Evolutionary conservation across 441 rosid genomes (phyloP), one percentile per base, ranked within the genome.

Genomic region (Mallotus repandus): DNA sequence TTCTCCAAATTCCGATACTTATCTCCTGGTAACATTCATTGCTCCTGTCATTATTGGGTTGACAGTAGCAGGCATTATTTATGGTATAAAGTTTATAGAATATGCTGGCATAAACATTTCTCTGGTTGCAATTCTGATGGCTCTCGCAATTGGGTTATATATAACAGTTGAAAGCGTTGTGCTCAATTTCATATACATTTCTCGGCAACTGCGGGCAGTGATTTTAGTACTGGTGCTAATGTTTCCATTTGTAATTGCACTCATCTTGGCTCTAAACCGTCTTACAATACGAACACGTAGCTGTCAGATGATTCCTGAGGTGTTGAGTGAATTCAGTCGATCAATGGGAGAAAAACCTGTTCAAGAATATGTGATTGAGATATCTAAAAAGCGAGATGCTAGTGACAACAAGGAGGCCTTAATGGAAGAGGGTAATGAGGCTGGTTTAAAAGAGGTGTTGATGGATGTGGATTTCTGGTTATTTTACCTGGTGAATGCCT

Each of bases 391-490:
- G 9, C 21, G 22, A 19, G 69, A 62, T 60, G 63, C 43, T 3
- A 61, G 66, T n/a, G 32, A 60, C 0, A 18, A 14, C 0, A 32
- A 70, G n/a, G 59, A 63, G 12, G 18, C 3, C n/a, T 57, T n/a
- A 32, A 55, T 16, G 7, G 57, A 19, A 62, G 15, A 48, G 41
- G 41, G 5, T 35, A 65, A 71, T 38, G 73, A 81, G 29, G 1
- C 22, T 21, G 57, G 67, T 16, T 32, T 59, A 60, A 75, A 61
- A 32, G 56, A 72, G 7, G 29, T 68, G 16, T 9, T 62, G 22
- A 65, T 21, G 56, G 73, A 52, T 48, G 68, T 72, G 10, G 81
- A 82, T 35, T 75, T 82, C 41, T 78, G 79, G 85, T 55, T 75
- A 55, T 77, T 77, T 56, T 78, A 80, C 35, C 57, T 73, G 53